Conservation (phyloP, 2,329 filamentous ascomycete genomes). For the Pyricularia pennisetigena region DNA sequence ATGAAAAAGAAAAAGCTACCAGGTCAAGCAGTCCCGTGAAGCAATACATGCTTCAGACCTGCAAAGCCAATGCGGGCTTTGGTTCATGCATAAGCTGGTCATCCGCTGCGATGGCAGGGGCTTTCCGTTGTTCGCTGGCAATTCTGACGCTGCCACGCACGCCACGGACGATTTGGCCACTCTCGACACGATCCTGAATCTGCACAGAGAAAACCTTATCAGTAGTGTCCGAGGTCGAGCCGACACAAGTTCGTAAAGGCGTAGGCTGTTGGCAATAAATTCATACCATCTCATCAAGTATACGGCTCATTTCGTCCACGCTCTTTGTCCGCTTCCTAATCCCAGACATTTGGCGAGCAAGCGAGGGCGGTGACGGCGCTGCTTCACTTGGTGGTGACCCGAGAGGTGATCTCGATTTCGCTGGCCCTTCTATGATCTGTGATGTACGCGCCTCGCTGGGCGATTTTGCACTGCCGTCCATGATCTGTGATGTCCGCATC, state of each 20-base stretch:
- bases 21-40: neutral
- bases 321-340: conserved; percentile 50
- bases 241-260: neutral
- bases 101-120: conserved; percentile 9
- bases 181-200: conserved; percentile 77
- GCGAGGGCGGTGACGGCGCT: conserved; percentile 14
- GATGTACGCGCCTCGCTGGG: conserved; percentile 20
- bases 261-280: neutral
- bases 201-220: neutral
- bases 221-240: neutral
- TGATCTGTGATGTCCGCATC: conserved; percentile 20
- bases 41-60: neutral
- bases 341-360: conserved; percentile 17
- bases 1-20: conserved; percentile 10
- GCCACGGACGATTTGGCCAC: conserved; percentile 59
- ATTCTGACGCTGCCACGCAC: conserved; percentile 57
- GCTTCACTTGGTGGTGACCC: conserved; percentile 16
- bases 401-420: neutral
- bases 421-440: conserved; percentile 18
- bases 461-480: conserved; percentile 14
- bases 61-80: neutral
- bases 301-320: conserved; percentile 85
- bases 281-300: conserved; percentile 76
- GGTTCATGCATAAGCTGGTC: neutral
- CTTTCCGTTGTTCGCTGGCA: conserved; percentile 31